Evolutionary conservation across 148 eudicot genomes (phyloP).

Genomic region (Simmondsia chinensis): DNA sequence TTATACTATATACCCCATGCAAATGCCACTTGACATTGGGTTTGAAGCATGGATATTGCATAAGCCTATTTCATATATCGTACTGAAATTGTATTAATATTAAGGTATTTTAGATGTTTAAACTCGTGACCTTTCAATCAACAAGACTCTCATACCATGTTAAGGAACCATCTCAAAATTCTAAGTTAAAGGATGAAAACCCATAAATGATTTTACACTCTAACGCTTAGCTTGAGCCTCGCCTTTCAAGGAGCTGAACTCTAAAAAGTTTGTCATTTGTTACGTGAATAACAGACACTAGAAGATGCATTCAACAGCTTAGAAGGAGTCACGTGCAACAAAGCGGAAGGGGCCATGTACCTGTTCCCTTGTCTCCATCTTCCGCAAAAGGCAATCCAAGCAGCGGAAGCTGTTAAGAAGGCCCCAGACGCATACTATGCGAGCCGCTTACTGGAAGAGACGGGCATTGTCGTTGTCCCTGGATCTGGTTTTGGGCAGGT

Average conservation of each 20-base stretch:
- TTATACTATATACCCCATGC: too few relatives aligned
- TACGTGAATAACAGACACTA: conserved; percentile 30
- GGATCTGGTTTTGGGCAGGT: conserved; percentile 97
- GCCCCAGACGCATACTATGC: conserved; percentile 85
- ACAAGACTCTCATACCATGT: too few relatives aligned
- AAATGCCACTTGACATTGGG: too few relatives aligned
- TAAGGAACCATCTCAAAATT: too few relatives aligned
- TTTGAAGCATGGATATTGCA: too few relatives aligned
- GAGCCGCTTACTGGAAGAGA: conserved; percentile 56
- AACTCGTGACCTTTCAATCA: too few relatives aligned
- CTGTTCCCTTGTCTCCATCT: conserved; percentile 69
- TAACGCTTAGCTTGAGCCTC: too few relatives aligned
- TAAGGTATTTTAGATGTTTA: too few relatives aligned
- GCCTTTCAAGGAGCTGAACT: background rate
- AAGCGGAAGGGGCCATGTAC: conserved; percentile 97
- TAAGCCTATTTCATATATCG: too few relatives aligned
- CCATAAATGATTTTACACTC: too few relatives aligned
- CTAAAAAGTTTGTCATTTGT: background rate
- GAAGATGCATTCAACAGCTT: conserved; percentile 78
- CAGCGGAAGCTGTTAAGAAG: conserved; percentile 59
- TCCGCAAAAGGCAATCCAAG: conserved; percentile 69
- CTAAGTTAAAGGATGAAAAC: too few relatives aligned
- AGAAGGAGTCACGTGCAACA: conserved; percentile 89
- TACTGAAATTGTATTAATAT: too few relatives aligned
- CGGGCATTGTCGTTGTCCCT: conserved; percentile 83